Base-by-base conservation (phyloP, 2,329 filamentous ascomycete species). In the Allantophomopsis cytisporea region DNA sequence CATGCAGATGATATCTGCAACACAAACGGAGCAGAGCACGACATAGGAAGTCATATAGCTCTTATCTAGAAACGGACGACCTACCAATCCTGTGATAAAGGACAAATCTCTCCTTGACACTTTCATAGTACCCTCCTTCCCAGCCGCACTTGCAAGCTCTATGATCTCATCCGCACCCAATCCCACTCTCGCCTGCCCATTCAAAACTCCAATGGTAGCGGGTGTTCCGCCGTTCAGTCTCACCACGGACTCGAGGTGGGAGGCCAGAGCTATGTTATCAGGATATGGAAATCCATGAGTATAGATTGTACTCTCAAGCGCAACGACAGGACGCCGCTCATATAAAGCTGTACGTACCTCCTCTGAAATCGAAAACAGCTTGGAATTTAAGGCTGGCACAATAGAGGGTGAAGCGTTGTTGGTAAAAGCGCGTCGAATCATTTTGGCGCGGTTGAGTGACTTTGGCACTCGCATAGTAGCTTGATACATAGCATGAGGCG, bases 271-370 rank as follows among this genome's bases (percentile, higher is more conserved):
- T 32, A 81, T 62, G 50, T 83, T 85, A 20, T 81, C 73, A 1
- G 80, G 80, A 49, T 81, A 81, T 2, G 80, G 78, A 47, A 79
- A 83, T 68, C 87, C 88, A 61, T 98, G 91, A 1, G 91, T 98
- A 60, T 98, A 96, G 50, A 98, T 96, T 4, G 91, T 94, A 2
- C 85, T 87, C 60, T 98, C 91, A 4, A 98, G 70, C 13, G 89
- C 91, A 10, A 98, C 88, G 4, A 98, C 80, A 1, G 91, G 89
- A 51, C 76, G 79, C 41, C 79, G 77, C 11, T 75, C 72, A 33
- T 74, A 67, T 36, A 95, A 59, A 31, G 88, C 89, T 54, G 86
- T 76, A 39, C 69, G 66, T 11, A 98, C 80, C 60, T 96, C 89
- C 5, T 42, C 31, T 28, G 46, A 47, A 21, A 49, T 14, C 6